These are phyloP conservation scores for Haberlea rhodopensis DNA, from an alignment of 257 asterid genomes.

Conservation along the genomic window DNA sequence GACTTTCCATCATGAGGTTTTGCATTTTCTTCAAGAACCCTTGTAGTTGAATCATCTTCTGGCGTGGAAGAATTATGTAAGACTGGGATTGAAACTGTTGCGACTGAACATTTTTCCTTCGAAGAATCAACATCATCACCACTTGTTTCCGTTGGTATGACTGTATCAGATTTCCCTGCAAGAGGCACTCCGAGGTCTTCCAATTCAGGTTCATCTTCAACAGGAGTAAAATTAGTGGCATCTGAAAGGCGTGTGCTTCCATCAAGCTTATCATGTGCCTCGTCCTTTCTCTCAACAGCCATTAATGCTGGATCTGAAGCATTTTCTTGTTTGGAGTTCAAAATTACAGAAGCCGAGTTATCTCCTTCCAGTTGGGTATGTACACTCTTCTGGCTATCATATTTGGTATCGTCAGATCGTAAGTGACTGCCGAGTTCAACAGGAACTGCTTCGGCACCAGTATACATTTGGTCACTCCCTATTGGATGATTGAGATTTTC, in stretches of 20 bases:
- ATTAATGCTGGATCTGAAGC: conserved; percentile 15
- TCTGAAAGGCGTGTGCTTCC: conserved; percentile 24
- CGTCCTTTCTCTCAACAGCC: conserved; percentile 29
- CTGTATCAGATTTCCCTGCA: conserved; percentile 22
- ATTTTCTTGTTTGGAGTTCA: conserved; percentile 30
- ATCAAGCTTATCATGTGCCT: conserved; percentile 27
- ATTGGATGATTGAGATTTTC: conserved; percentile 30
- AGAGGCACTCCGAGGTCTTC: neutral
- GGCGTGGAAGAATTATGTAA: conserved; percentile 11
- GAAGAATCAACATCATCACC: neutral
- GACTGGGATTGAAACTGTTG: conserved; percentile 17
- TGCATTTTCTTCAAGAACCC: conserved; percentile 28
- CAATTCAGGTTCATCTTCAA: conserved; percentile 19
- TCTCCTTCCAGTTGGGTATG: conserved; percentile 27
- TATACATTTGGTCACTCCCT: conserved; percentile 21
- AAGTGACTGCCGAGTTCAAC: conserved; percentile 24
- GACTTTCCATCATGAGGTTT: conserved; percentile 28
- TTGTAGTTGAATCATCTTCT: conserved; percentile 29
- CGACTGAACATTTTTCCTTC: conserved; percentile 29
- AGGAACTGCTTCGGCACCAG: conserved; percentile 28
- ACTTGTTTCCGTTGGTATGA: conserved; percentile 21
- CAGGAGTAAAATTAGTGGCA: conserved; percentile 27
- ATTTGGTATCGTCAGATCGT: conserved; percentile 23
- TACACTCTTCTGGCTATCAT: conserved; percentile 20
- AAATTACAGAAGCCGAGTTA: conserved; percentile 17